Percentiles rank a stretch among this genome's conserved stretches.
phyloP scores from a whole-genome alignment of 2,329 filamentous ascomycete species.

The Fusarium sp. region DNA sequence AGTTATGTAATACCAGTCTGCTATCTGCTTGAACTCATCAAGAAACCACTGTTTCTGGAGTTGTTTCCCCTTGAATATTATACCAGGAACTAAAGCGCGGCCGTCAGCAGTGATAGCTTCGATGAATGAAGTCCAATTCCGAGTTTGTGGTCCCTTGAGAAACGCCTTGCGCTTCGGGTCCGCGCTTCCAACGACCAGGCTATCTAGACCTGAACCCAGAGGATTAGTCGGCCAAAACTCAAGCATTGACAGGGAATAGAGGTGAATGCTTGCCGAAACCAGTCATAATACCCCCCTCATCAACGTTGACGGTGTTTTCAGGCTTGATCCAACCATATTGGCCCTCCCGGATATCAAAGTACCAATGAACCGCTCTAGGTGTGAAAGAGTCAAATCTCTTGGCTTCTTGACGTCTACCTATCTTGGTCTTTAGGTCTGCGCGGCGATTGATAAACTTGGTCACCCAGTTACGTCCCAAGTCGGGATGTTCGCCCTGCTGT shows the following conservation, averaged over 20 bases:
- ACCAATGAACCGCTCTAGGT: conserved; percentile 17
- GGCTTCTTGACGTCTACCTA: conserved; percentile 9
- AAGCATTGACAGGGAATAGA: not conserved
- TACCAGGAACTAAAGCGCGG: conserved; percentile 5
- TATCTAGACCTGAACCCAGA: not conserved
- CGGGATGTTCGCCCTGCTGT: too few relatives aligned
- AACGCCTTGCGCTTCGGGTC: conserved; percentile 11
- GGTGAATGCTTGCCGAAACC: conserved; percentile 5
- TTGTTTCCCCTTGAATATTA: conserved; percentile 24
- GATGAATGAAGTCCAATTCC: conserved; percentile 17
- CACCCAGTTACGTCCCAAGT: too few relatives aligned
- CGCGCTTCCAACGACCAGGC: conserved; percentile 11
- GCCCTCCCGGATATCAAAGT: conserved; percentile 9
- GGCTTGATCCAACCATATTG: conserved; percentile 16
- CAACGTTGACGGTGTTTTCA: conserved; percentile 12
- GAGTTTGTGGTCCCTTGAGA: conserved; percentile 16
- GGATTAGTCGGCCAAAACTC: too few relatives aligned
- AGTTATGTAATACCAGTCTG: conserved; percentile 17
- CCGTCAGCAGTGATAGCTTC: conserved; percentile 15
- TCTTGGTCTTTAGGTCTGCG: not conserved
- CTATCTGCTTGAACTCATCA: conserved; percentile 16
- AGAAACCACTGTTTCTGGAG: conserved; percentile 23
- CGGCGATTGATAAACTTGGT: not conserved
- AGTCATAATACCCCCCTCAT: conserved; percentile 12
- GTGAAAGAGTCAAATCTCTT: conserved; percentile 14